These are phyloP conservation scores for Erysimum cheiri DNA, from an alignment of 441 rosid genomes.

Conservation along the genomic window DNA sequence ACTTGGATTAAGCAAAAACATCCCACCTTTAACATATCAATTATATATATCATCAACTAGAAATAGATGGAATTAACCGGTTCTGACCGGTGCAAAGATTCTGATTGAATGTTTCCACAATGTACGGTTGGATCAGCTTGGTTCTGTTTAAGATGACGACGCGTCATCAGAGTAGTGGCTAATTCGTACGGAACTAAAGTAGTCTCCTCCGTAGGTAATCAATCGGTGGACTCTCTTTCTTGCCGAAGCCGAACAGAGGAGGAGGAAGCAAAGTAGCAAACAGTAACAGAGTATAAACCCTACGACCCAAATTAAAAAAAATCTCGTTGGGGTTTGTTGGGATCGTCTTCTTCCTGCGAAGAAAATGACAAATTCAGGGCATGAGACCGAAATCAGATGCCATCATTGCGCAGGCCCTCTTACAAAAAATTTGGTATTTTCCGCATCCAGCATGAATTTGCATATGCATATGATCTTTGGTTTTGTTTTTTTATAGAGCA, in stretches of 20 bases:
- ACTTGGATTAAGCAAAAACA: conserved; percentile 34
- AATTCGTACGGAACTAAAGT: neutral
- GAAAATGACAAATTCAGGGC: conserved; percentile 55
- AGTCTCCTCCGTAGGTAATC: conserved; percentile 16
- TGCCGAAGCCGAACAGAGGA: conserved; percentile 3
- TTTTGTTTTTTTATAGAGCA: neutral
- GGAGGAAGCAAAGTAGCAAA: conserved; percentile 12
- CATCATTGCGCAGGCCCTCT: conserved; percentile 98
- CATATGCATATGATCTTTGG: neutral
- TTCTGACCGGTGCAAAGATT: conserved; percentile 17
- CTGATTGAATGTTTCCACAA: neutral
- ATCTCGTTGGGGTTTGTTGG: neutral
- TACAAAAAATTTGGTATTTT: conserved; percentile 67
- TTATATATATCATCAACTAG: neutral
- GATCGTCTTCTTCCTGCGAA: conserved; percentile 9
- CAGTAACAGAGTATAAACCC: conserved; percentile 36
- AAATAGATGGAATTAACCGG: conserved; percentile 14
- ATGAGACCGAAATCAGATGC: conserved; percentile 51
- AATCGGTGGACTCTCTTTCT: conserved; percentile 14
- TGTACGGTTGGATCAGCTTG: conserved; percentile 1
- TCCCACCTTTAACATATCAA: neutral
- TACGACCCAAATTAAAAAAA: neutral
- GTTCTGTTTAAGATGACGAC: conserved; percentile 1
- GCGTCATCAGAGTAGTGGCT: neutral
- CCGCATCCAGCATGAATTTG: conserved; percentile 3